These are phyloP conservation scores for Agaricus sinodeliciosus DNA, from an alignment of 768 basidiomycete genomes.

Conservation along the genomic window DNA sequence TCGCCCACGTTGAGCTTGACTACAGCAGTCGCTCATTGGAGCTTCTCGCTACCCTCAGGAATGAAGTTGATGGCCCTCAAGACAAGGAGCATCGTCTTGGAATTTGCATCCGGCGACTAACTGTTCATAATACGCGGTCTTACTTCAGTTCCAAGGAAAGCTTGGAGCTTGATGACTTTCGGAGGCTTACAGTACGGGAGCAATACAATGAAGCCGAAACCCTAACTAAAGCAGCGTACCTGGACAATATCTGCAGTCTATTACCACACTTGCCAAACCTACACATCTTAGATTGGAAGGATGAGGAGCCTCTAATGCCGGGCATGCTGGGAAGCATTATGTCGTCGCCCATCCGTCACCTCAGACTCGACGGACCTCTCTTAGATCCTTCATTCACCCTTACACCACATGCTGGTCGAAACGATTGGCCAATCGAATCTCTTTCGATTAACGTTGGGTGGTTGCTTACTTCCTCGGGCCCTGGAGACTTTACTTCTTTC, in stretches of 20 bases:
- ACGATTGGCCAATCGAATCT: slow-evolving; percentile 11
- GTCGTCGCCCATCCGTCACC: slow-evolving; percentile 16
- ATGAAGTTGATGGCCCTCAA: not conserved
- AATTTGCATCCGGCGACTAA: slow-evolving; percentile 18
- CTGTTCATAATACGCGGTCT: slow-evolving; percentile 5
- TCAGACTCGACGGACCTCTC: slow-evolving; percentile 16
- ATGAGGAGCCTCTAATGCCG: slow-evolving; percentile 8
- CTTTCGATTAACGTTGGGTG: slow-evolving; percentile 14
- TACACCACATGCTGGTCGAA: not conserved
- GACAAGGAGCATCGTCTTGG: slow-evolving; percentile 7
- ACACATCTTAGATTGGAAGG: slow-evolving; percentile 21
- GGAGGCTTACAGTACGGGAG: not conserved
- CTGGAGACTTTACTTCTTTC: not conserved
- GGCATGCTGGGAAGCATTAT: slow-evolving; percentile 14
- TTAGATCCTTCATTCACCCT: not conserved
- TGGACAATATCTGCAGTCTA: slow-evolving; percentile 9
- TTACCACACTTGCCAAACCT: slow-evolving; percentile 19
- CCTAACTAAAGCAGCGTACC: not conserved
- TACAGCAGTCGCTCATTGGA: slow-evolving; percentile 6
- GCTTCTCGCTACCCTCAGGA: slow-evolving; percentile 7
- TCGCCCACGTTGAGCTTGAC: slow-evolving; percentile 17
- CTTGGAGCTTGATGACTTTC: not conserved
- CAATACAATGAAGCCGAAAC: not conserved
- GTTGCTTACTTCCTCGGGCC: not conserved
- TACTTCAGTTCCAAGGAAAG: slow-evolving; percentile 2